Conservation (phyloP, 2,329 filamentous ascomycete genomes). For the Penicillium sp. region DNA sequence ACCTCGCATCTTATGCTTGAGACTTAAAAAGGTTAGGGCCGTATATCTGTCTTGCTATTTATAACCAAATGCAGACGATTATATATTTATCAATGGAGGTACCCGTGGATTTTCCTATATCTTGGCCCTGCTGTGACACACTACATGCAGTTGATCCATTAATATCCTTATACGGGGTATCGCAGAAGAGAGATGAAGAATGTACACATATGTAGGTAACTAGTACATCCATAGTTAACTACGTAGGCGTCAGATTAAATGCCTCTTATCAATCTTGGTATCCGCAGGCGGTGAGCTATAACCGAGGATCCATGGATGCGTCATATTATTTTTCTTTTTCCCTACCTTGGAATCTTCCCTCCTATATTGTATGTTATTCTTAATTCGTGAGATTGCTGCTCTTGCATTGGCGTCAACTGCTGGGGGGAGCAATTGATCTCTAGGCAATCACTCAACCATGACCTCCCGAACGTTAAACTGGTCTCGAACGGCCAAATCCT, state of each 20-base stretch:
- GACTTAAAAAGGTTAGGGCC: too few relatives aligned
- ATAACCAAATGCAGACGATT: not conserved
- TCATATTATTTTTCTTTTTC: conserved; percentile 5
- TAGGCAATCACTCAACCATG: conserved; percentile 26
- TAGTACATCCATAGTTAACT: too few relatives aligned
- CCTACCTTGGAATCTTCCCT: too few relatives aligned
- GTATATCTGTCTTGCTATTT: not conserved
- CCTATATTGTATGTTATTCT: conserved; percentile 6
- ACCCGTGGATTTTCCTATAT: not conserved
- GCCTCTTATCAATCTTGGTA: conserved; percentile 9
- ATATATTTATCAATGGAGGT: too few relatives aligned
- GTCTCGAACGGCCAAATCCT: conserved; percentile 29
- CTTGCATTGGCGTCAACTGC: not conserved
- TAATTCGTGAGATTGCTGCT: conserved; percentile 9
- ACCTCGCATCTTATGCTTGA: too few relatives aligned
- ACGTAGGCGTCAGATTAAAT: not conserved
- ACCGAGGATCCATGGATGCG: conserved; percentile 8
- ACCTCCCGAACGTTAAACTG: conserved; percentile 31
- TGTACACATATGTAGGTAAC: not conserved
- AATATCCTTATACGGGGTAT: too few relatives aligned
- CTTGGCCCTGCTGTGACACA: not conserved
- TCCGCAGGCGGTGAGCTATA: conserved; percentile 10
- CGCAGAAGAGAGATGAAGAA: not conserved
- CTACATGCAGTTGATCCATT: too few relatives aligned
- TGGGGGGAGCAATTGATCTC: conserved; percentile 3